Percentiles rank a stretch among this genome's conserved stretches.
phyloP scores from a whole-genome alignment of 345 rosid genomes.

The Hirschfeldia incana region DNA sequence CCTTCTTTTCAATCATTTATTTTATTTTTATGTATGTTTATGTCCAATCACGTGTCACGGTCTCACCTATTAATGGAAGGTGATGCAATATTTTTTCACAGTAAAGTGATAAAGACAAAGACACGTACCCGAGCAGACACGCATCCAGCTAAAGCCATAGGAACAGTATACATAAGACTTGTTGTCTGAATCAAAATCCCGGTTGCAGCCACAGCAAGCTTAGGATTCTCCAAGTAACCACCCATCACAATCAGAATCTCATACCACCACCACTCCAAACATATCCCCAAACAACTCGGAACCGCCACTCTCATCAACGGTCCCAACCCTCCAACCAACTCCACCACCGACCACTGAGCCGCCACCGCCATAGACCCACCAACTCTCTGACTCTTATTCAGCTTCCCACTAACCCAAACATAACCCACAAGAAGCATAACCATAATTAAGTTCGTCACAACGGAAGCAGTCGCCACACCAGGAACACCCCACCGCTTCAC shows the following conservation, averaged over 20 bases:
- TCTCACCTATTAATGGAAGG: conserved; percentile 27
- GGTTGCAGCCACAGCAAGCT: conserved; percentile 83
- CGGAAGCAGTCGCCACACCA: conserved; percentile 94
- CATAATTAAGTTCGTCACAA: conserved; percentile 80
- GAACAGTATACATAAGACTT: conserved; percentile 95
- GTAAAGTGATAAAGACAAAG: neutral
- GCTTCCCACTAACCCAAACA: conserved; percentile 60
- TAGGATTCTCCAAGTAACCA: conserved; percentile 84
- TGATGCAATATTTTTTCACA: conserved; percentile 42
- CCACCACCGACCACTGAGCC: conserved; percentile 42
- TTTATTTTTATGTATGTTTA: conserved; percentile 18
- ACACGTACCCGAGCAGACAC: conserved; percentile 88
- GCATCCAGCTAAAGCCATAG: conserved; percentile 96
- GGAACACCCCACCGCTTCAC: conserved; percentile 65
- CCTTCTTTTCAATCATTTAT: conserved; percentile 22
- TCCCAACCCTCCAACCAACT: conserved; percentile 62
- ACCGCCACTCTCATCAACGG: conserved; percentile 78
- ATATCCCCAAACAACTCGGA: conserved; percentile 93
- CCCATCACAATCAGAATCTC: conserved; percentile 88
- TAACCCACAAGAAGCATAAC: conserved; percentile 74
- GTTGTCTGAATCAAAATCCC: conserved; percentile 95
- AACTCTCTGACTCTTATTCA: conserved; percentile 46
- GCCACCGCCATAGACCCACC: conserved; percentile 36
- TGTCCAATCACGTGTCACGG: conserved; percentile 43
- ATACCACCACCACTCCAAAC: conserved; percentile 99